These are phyloP conservation scores for Beauveria caledonica DNA, from an alignment of 2,329 filamentous ascomycete species.

Conservation along the genomic window DNA sequence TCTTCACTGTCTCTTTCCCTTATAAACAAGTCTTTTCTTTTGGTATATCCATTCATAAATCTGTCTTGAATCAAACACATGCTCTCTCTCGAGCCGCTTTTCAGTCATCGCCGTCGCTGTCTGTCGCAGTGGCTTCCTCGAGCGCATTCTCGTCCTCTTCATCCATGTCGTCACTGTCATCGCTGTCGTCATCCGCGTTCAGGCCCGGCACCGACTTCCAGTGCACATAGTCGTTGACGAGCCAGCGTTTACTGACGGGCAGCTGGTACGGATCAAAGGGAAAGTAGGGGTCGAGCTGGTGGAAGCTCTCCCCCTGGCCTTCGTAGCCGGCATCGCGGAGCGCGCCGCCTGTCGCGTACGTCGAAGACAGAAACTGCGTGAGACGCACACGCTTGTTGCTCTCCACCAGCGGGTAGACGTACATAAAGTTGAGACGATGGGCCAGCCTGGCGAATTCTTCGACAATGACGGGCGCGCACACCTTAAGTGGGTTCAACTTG, in stretches of 20 bases:
- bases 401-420: slow-evolving; percentile 80
- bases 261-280: slow-evolving; percentile 96
- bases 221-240: slow-evolving; percentile 73
- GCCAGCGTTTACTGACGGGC: slow-evolving; percentile 78
- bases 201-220: slow-evolving; percentile 71
- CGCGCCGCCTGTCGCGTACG: slow-evolving; percentile 46
- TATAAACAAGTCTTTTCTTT: not conserved
- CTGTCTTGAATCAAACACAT: not conserved
- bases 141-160: slow-evolving; percentile 36
- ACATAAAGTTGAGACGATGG: slow-evolving; percentile 78
- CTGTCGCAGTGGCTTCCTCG: slow-evolving; percentile 44
- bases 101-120: slow-evolving; percentile 35
- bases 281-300: slow-evolving; percentile 89
- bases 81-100: not conserved
- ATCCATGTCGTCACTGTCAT: slow-evolving; percentile 44
- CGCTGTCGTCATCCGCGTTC: slow-evolving; percentile 48
- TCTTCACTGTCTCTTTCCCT: not conserved
- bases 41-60: slow-evolving; percentile 4
- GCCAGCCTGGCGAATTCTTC: slow-evolving; percentile 84
- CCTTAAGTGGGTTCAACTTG: slow-evolving; percentile 87
- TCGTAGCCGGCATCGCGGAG: slow-evolving; percentile 41
- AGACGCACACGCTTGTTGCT: slow-evolving; percentile 85
- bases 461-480: slow-evolving; percentile 86
- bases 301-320: slow-evolving; percentile 62
- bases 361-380: slow-evolving; percentile 56